These are phyloP conservation scores for Botrytis squamosa DNA, from an alignment of 2,329 filamentous ascomycete species.

Conservation along the genomic window DNA sequence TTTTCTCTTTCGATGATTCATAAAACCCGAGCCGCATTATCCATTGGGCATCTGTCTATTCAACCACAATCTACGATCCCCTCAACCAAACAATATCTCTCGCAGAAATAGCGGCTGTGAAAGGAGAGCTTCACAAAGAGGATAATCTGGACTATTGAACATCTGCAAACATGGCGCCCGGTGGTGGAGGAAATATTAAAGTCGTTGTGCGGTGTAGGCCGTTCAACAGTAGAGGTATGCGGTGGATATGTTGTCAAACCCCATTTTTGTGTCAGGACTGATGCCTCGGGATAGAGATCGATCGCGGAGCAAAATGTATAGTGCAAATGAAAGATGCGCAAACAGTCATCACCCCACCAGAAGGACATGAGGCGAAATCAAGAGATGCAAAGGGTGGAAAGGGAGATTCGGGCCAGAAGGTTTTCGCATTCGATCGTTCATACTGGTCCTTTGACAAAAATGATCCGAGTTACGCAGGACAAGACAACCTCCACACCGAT, in stretches of 20 bases:
- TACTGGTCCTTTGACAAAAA: constrained; percentile 96
- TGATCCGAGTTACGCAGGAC: constrained; percentile 81
- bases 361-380: constrained; percentile 53
- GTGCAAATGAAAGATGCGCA: constrained; percentile 94
- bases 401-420: constrained; percentile 67
- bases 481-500: constrained; percentile 85
- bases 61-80: constrained; percentile 16
- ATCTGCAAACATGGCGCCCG: constrained; percentile 38
- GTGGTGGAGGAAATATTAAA: constrained; percentile 92
- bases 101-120: constrained; percentile 1
- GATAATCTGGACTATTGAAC: constrained; percentile 18
- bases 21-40: background rate
- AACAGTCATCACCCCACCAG: constrained; percentile 77
- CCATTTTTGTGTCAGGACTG: constrained; percentile 18
- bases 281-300: constrained; percentile 63
- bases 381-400: constrained; percentile 64
- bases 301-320: constrained; percentile 91
- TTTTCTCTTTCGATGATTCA: constrained; percentile 22
- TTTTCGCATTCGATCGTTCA: constrained; percentile 93
- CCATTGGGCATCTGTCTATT: constrained; percentile 13
- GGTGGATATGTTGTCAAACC: constrained; percentile 8
- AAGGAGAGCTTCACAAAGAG: constrained; percentile 19
- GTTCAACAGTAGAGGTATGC: constrained; percentile 88
- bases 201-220: constrained; percentile 96
- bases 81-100: constrained; percentile 8